Evolutionary conservation across 495 filamentous ascomycete species (phyloP).

Genomic region (Annulohypoxylon bovei): DNA sequence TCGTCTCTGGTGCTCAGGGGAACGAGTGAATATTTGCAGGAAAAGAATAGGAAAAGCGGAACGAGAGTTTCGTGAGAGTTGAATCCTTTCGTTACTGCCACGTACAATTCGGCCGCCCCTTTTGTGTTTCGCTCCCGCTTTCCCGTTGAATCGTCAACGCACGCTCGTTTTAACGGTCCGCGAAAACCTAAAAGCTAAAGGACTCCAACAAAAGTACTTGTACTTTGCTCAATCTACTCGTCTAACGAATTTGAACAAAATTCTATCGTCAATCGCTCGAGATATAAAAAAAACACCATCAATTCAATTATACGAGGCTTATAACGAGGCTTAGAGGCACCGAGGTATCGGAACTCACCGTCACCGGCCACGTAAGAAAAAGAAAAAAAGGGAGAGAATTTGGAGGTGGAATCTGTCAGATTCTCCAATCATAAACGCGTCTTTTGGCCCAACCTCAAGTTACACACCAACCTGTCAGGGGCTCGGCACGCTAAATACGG

Average conservation of each 20-base stretch:
- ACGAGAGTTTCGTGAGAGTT: constrained; percentile 22
- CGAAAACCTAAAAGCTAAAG: constrained; percentile 30
- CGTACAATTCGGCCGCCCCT: constrained; percentile 30
- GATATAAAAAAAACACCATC: neutral
- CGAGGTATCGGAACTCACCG: constrained; percentile 17
- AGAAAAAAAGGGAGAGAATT: constrained; percentile 8
- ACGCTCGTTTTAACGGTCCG: constrained; percentile 38
- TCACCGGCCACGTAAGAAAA: constrained; percentile 1
- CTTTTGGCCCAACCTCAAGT: constrained; percentile 17
- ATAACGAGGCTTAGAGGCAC: constrained; percentile 1
- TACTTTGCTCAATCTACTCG: constrained; percentile 11
- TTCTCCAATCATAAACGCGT: constrained; percentile 41
- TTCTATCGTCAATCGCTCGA: constrained; percentile 35
- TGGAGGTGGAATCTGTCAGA: constrained; percentile 29
- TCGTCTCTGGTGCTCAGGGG: constrained; percentile 36
- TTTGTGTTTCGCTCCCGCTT: constrained; percentile 41
- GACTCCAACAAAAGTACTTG: neutral
- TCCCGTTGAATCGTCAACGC: constrained; percentile 34
- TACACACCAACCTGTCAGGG: constrained; percentile 30
- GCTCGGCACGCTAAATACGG: constrained; percentile 27
- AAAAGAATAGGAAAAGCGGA: constrained; percentile 21
- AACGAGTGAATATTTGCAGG: constrained; percentile 23
- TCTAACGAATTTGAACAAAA: constrained; percentile 14
- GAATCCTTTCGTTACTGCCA: constrained; percentile 46
- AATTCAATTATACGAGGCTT: neutral